These are phyloP conservation scores for Candida tammaniensis DNA, from an alignment of 805 yeast species.

Conservation along the genomic window DNA sequence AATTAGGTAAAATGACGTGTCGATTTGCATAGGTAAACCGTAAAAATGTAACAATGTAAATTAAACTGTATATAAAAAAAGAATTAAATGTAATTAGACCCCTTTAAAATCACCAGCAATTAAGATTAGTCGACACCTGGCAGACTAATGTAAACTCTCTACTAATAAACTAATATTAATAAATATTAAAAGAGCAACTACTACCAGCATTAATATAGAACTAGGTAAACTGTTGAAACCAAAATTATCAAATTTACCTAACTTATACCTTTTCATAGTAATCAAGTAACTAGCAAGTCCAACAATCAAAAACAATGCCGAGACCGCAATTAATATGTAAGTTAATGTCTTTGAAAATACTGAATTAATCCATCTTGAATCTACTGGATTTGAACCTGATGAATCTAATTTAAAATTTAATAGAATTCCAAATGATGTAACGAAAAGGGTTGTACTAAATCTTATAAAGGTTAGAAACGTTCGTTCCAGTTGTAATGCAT, in stretches of 20 bases:
- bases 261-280: constrained; percentile 44
- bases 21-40: too few species aligned
- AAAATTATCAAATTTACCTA: constrained; percentile 34
- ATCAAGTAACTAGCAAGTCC: constrained; percentile 42
- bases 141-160: constrained; percentile 6
- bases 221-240: constrained; percentile 22
- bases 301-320: constrained; percentile 35
- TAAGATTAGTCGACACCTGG: too few species aligned
- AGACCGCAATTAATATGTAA: constrained; percentile 33
- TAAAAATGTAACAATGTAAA: too few species aligned
- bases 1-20: too few species aligned
- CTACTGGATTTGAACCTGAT: constrained; percentile 7
- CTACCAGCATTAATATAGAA: constrained; percentile 7
- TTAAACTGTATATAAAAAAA: too few species aligned
- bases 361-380: constrained; percentile 7
- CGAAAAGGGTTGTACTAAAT: constrained; percentile 42
- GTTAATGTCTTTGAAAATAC: constrained; percentile 30
- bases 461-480: constrained; percentile 50
- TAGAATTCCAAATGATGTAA: constrained; percentile 46
- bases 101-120: too few species aligned
- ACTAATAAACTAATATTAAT: constrained; percentile 11
- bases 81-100: too few species aligned
- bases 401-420: constrained; percentile 45
- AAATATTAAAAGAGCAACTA: constrained; percentile 9
- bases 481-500: constrained; percentile 52